Evolutionary conservation across 2,329 filamentous ascomycete genomes (phyloP), one percentile per base, ranked within the genome.

Genomic region (Stromatinia cepivora): DNA sequence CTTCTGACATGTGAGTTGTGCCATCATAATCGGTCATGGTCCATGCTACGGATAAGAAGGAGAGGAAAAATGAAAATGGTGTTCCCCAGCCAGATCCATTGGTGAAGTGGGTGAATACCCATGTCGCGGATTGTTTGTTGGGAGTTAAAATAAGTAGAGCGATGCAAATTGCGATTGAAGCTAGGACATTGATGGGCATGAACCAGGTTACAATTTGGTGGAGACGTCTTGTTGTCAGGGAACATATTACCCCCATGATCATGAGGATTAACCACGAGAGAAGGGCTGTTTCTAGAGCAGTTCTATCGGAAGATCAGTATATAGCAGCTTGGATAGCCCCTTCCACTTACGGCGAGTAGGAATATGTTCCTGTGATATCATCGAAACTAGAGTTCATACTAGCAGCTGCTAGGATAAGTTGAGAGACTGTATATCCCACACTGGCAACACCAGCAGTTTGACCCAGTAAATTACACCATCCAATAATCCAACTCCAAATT

Each of bases 21-120:
- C 85, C 87, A 73, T 90, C 87, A 76, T 89, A 90, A 75, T 89
- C 87, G 8, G 87, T 90, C 87, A 90, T 89, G n/a, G 86, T 88
- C 84, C 84, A 86, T 31, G 84, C 83, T 20, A 86, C 84, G 22
- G 84, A 85, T 8, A 86, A 77, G 72, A 86, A 86, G 36, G 81
- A 82, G 9, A 90, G 80, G 13, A 90, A 80, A 73, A 89, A 90
- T 0, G 87, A 89, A 72, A 89, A 89, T 11, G 50, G 22, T 31
- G 83, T 87, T 15, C 84, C 84, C 87, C 87, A 90, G 36, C 87
- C 87, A 13, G 87, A 89, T 62, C 86, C 85, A 75, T 89, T 85
- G 17, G 82, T 86, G 62, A 90, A 83, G 70, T 87, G 81, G 4
- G 84, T 85, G 71, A 90, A 90, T 1, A 90, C 87, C 83, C 85